Evolutionary conservation across 768 basidiomycete species (phyloP).

Genomic region (Suillus subaureus): DNA sequence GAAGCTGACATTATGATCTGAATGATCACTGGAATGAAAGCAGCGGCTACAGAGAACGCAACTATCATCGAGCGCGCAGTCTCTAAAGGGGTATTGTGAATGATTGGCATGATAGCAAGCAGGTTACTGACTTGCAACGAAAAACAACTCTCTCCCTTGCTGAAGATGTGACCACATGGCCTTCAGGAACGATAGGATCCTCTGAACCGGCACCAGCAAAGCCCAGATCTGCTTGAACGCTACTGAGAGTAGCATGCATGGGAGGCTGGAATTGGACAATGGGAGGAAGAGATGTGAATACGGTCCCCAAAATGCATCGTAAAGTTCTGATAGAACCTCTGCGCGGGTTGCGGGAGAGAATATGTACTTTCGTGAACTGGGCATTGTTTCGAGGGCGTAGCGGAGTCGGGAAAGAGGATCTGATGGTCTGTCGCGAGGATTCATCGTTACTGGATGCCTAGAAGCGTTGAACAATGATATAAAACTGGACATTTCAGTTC

Average conservation of each 20-base stretch:
- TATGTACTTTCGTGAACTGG: constrained; percentile 73
- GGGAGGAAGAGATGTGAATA: constrained; percentile 76
- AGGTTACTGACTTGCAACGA: constrained; percentile 79
- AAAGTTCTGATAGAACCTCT: constrained; percentile 81
- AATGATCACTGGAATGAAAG: constrained; percentile 87
- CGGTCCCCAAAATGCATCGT: constrained; percentile 80
- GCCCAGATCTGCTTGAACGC: constrained; percentile 62
- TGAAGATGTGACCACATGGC: constrained; percentile 84
- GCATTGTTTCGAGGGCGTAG: constrained; percentile 80
- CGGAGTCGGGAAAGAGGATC: constrained; percentile 75
- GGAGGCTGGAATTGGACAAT: constrained; percentile 59
- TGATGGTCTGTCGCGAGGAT: constrained; percentile 53
- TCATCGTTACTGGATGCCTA: constrained; percentile 56
- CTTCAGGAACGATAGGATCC: constrained; percentile 62
- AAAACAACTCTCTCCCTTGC: constrained; percentile 92
- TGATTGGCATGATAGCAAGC: constrained; percentile 7
- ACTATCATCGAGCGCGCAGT: constrained; percentile 87
- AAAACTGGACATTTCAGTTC: constrained; percentile 5
- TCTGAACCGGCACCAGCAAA: constrained; percentile 63
- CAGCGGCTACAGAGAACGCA: constrained; percentile 90
- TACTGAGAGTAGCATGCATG: constrained; percentile 63
- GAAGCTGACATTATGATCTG: constrained; percentile 89
- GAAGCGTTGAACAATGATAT: constrained; percentile 45
- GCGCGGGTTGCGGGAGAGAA: constrained; percentile 76
- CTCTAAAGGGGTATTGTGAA: constrained; percentile 47